Evolutionary conservation across 495 filamentous ascomycete species (phyloP), one percentile per base, ranked within the genome.

Genomic region (Polyplosphaeria fusca): DNA sequence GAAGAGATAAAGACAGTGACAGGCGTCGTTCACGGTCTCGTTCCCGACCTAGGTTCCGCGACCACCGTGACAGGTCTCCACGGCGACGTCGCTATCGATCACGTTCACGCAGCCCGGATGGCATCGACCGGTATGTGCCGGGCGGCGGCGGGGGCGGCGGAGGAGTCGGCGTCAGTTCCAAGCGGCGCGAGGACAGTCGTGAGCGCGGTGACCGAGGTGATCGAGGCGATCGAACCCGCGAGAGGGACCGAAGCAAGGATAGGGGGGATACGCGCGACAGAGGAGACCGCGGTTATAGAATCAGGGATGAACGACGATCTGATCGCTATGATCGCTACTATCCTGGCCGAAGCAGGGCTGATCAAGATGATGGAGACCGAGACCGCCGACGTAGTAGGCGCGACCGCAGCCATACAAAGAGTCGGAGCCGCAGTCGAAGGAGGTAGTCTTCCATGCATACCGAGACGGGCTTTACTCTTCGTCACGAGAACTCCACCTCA

Each of bases 111-210:
- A 60, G 56, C 30, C 47, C 39, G 16, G 56, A 53, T 27, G 47
- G 56, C 12, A 60, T 60, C 24, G 56, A 60, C 32, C 47, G 56
- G 5, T 60, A 60, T 39, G 45, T 60, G 4, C 56, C 56, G 13
- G 46, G 45, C 12, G 39, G 39, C 3, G 25, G 5, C 13, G 37
- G 26, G 26, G 28, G 47, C 7, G 41, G 28, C 20, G 22, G 30
- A 47, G 32, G 59, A 47, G 28, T 7, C 7, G 39, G 39, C 30
- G 18, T 27, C 24, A 25, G 28, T 22, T 4, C 44, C 18, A 41
- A 23, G 49, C 5, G 43, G 32, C 16, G 25, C 40, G 46, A 28
- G 59, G n/a, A n/a, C n/a, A n/a, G n/a, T n/a, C n/a, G 39, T 13
- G 18, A 9, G 20, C 9, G 19, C 9, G 39, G 9, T 20, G 18